Evolutionary conservation across 768 basidiomycete genomes (phyloP), one percentile per base, ranked within the genome.

Genomic region (Paxillus rubicundulus): DNA sequence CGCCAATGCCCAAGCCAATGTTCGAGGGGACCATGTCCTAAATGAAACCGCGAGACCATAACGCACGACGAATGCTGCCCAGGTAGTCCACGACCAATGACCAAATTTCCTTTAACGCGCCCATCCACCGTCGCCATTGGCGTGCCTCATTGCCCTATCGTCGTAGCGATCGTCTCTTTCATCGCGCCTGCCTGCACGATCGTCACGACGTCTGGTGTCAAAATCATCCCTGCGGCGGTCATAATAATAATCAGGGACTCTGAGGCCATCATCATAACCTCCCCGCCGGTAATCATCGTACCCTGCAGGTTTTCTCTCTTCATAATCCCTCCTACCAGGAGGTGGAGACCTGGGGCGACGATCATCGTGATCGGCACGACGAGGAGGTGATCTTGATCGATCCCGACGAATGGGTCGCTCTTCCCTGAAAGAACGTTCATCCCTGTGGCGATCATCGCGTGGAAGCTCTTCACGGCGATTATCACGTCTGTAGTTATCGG

Each of bases 211-310:
- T 53, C 67, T 71, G 74, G 71, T 74, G 62, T 86, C 82, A 58
- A 66, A 55, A 69, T 87, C 86, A 70, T 90, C 87, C 84, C 87
- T 87, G 76, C 86, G 86, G 68, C 89, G 87, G 71, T 89, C 87
- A 85, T 85, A 84, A 84, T 86, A 83, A 78, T 81, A 81, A 80
- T 89, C 86, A 84, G 86, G 86, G 70, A 74, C 80, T 84, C 82
- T 84, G 76, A 82, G 86, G 72, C 85, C 85, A 84, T 88, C 86
- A 82, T 84, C 73, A 61, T 77, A 82, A 66, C 82, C 84, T 66
- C 86, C 87, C 73, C 89, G 85, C 72, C 89, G 85, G 72, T 83
- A 78, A 82, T 89, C 86, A 82, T 91, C 89, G 84, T 90, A 89
- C 84, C 87, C 88, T 85, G 87, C 86, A 84, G 87, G 82, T 80